phyloP scores from a whole-genome alignment of 495 filamentous ascomycete genomes.

The Talaromyces thailandensis region DNA sequence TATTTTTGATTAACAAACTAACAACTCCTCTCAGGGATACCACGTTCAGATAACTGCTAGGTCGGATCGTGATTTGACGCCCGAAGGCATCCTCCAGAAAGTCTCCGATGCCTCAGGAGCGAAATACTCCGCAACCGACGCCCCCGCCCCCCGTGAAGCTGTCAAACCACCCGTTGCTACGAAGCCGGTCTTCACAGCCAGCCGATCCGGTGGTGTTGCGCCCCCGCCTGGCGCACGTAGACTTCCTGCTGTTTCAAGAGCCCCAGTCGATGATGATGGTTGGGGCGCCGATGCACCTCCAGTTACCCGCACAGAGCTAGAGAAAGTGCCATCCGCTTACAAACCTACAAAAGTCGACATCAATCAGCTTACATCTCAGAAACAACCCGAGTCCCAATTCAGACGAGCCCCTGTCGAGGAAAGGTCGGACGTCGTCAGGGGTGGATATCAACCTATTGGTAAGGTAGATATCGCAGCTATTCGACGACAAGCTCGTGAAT shows the following conservation, averaged over 20 bases:
- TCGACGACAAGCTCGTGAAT: slow-evolving; percentile 64
- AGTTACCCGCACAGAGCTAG: slow-evolving; percentile 74
- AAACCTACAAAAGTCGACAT: slow-evolving; percentile 92
- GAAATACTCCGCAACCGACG: slow-evolving; percentile 70
- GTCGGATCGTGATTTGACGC: slow-evolving; percentile 77
- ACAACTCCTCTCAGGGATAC: slow-evolving; percentile 53
- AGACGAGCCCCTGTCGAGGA: slow-evolving; percentile 26
- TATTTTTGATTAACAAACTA: background rate
- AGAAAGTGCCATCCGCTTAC: slow-evolving; percentile 90
- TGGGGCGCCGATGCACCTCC: slow-evolving; percentile 95
- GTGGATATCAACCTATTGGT: slow-evolving; percentile 91
- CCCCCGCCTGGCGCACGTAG: slow-evolving; percentile 50
- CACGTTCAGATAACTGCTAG: slow-evolving; percentile 96
- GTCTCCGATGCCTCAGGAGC: slow-evolving; percentile 93
- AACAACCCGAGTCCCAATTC: slow-evolving; percentile 51
- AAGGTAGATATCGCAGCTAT: slow-evolving; percentile 94
- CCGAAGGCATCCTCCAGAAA: slow-evolving; percentile 82
- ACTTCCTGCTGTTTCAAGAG: slow-evolving; percentile 27
- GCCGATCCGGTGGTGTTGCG: slow-evolving; percentile 58
- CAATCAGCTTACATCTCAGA: slow-evolving; percentile 59
- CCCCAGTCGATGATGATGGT: slow-evolving; percentile 62
- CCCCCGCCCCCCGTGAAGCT: slow-evolving; percentile 33
- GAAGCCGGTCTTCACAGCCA: slow-evolving; percentile 86
- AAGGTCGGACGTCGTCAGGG: slow-evolving; percentile 62
- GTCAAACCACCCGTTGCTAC: slow-evolving; percentile 64